These are phyloP conservation scores for Gloeopeniophorella convolvens DNA, from an alignment of 768 basidiomycete genomes.

Conservation along the genomic window DNA sequence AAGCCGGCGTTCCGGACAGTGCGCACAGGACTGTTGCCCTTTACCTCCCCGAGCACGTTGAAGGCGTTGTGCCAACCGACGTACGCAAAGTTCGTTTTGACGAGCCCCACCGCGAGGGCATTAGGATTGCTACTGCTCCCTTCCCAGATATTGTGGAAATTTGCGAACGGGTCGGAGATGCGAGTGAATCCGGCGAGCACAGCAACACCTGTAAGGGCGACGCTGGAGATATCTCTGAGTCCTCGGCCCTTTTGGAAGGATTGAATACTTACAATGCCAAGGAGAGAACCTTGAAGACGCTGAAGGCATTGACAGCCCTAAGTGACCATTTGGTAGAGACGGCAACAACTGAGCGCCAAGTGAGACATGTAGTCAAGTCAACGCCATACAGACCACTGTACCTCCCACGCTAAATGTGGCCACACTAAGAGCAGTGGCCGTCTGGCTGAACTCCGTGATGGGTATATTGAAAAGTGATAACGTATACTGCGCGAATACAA, in stretches of 20 bases:
- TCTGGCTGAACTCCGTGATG: slow-evolving; percentile 21
- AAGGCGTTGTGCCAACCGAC: slow-evolving; percentile 37
- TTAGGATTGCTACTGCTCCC: slow-evolving; percentile 25
- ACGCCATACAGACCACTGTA: not conserved
- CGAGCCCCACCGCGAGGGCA: slow-evolving; percentile 24
- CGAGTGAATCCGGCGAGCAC: slow-evolving; percentile 26
- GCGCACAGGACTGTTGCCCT: slow-evolving; percentile 34
- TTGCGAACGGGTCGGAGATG: slow-evolving; percentile 26
- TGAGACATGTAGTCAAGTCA: not conserved
- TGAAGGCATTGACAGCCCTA: slow-evolving; percentile 23
- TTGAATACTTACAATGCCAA: slow-evolving; percentile 18
- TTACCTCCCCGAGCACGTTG: slow-evolving; percentile 39
- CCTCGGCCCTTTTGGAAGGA: not conserved
- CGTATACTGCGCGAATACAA: slow-evolving; percentile 26
- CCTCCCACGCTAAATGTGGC: slow-evolving; percentile 23
- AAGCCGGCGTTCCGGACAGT: slow-evolving; percentile 41
- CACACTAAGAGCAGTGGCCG: slow-evolving; percentile 21
- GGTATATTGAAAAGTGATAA: slow-evolving; percentile 21
- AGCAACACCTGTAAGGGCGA: slow-evolving; percentile 24
- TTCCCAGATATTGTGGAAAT: slow-evolving; percentile 27
- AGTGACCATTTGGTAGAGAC: slow-evolving; percentile 28
- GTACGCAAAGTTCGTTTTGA: slow-evolving; percentile 28
- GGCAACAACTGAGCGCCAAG: slow-evolving; percentile 20
- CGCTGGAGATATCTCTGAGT: slow-evolving; percentile 16
- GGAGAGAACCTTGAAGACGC: slow-evolving; percentile 24